Percentiles rank a stretch among this genome's conserved stretches.
phyloP scores from a whole-genome alignment of 2,329 filamentous ascomycete species.

The Diatrype stigma region DNA sequence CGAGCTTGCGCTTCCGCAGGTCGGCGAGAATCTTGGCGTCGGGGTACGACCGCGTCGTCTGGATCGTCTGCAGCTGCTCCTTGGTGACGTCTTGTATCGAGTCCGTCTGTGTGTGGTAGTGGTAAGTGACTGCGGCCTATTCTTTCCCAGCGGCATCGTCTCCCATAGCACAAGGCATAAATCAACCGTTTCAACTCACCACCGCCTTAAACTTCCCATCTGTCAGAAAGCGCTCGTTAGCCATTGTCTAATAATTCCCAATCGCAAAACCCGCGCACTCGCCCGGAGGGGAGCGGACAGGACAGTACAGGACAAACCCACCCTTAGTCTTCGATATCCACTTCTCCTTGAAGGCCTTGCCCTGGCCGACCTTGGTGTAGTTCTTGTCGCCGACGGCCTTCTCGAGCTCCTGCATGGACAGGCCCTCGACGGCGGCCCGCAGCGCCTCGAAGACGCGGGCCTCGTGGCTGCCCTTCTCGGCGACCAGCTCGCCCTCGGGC shows the following conservation, averaged over 20 bases:
- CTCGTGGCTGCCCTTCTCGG: constrained; percentile 73
- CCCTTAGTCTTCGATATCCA: constrained; percentile 63
- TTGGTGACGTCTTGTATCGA: constrained; percentile 76
- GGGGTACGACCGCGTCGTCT: constrained; percentile 62
- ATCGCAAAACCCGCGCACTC: no score
- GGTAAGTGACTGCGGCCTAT: background rate
- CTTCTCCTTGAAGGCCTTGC: constrained; percentile 84
- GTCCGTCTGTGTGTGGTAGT: constrained; percentile 45
- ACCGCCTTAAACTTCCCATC: constrained; percentile 39
- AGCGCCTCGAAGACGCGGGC: constrained; percentile 77
- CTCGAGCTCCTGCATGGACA: constrained; percentile 74
- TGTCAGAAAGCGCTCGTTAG: constrained; percentile 30
- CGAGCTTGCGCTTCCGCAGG: constrained; percentile 86
- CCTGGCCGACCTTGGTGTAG: constrained; percentile 79
- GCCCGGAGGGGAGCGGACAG: no score
- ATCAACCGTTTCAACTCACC: background rate
- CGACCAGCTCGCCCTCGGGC: constrained; percentile 67
- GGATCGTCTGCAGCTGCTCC: constrained; percentile 69
- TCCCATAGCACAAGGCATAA: background rate
- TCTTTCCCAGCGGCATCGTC: background rate
- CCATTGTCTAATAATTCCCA: no score
- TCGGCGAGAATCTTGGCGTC: constrained; percentile 77
- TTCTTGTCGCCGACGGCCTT: constrained; percentile 67
- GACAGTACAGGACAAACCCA: no score
- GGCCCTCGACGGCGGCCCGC: constrained; percentile 67